Percentiles rank a stretch among this genome's conserved stretches.
phyloP scores from a whole-genome alignment of 768 basidiomycete genomes.

The Podaxis sp. region DNA sequence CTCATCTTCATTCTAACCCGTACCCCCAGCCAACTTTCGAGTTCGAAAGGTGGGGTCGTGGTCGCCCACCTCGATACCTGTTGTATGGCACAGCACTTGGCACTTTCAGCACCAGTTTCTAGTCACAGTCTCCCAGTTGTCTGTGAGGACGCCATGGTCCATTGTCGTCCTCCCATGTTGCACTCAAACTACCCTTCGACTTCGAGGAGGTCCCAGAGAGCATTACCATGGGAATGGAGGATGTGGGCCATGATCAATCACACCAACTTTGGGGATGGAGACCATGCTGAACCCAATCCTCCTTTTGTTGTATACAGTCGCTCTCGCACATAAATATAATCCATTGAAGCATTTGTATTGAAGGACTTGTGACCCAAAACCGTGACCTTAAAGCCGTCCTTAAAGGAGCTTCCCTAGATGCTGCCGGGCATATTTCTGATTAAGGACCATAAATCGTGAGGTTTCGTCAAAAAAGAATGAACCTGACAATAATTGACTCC shows the following conservation, averaged over 20 bases:
- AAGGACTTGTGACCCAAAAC: not conserved
- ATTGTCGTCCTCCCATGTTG: constrained; percentile 8
- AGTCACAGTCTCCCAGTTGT: not conserved
- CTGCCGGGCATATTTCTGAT: not conserved
- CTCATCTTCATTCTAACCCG: not conserved
- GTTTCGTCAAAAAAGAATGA: too few species aligned
- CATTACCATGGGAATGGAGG: constrained; percentile 13
- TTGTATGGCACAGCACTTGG: not conserved
- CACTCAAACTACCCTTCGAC: constrained; percentile 8
- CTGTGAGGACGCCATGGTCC: not conserved
- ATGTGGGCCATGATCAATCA: constrained; percentile 10
- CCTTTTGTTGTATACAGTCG: not conserved
- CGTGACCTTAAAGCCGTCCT: not conserved
- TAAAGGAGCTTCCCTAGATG: not conserved
- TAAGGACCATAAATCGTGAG: too few species aligned
- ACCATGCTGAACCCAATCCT: not conserved
- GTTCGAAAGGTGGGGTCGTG: not conserved
- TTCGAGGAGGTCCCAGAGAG: constrained; percentile 6
- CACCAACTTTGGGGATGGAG: not conserved
- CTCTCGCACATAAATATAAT: not conserved
- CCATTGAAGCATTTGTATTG: not conserved
- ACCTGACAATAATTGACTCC: too few species aligned
- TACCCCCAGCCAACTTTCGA: not conserved
- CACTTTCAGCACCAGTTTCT: not conserved
- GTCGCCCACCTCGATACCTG: not conserved